Percentiles rank a stretch among this genome's conserved stretches.
These are phyloP conservation scores for Sabuloglossum arenarium DNA, from an alignment of 495 filamentous ascomycete genomes.

Conservation along the genomic window DNA sequence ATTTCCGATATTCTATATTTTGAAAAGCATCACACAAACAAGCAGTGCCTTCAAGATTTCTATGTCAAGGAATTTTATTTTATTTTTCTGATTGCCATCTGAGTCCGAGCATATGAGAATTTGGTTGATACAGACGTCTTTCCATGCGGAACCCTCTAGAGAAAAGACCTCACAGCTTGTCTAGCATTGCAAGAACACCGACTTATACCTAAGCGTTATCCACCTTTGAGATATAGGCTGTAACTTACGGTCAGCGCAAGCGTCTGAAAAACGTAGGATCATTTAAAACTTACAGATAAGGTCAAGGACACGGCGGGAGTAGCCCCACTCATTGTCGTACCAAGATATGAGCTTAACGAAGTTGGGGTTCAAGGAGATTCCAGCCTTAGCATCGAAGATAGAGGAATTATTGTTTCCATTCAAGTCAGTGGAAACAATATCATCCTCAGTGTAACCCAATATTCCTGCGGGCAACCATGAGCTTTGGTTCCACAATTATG, in stretches of 20 bases:
- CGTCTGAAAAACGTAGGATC: not conserved
- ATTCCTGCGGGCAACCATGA: slow-evolving; percentile 33
- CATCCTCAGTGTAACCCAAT: slow-evolving; percentile 91
- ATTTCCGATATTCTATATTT: no score
- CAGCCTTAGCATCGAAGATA: slow-evolving; percentile 99
- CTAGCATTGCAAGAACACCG: not conserved
- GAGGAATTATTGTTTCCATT: slow-evolving; percentile 82
- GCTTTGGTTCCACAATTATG: not conserved
- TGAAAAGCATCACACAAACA: not conserved
- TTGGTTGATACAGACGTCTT: not conserved
- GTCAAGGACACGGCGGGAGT: slow-evolving; percentile 96
- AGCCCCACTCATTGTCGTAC: slow-evolving; percentile 97
- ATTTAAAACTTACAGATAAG: slow-evolving; percentile 39
- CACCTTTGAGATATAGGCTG: slow-evolving; percentile 73
- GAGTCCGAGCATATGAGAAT: not conserved
- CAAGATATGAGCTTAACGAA: slow-evolving; percentile 97
- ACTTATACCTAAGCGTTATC: slow-evolving; percentile 23
- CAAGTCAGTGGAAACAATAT: slow-evolving; percentile 81
- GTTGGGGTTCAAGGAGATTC: slow-evolving; percentile 93
- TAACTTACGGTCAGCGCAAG: slow-evolving; percentile 6
- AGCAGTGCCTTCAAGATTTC: not conserved
- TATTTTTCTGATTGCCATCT: not conserved
- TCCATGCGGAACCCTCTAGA: not conserved
- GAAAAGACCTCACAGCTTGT: not conserved
- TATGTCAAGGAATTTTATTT: not conserved